Conservation (phyloP, 2,329 filamentous ascomycete species). For the Cryoendolithus antarcticus region DNA sequence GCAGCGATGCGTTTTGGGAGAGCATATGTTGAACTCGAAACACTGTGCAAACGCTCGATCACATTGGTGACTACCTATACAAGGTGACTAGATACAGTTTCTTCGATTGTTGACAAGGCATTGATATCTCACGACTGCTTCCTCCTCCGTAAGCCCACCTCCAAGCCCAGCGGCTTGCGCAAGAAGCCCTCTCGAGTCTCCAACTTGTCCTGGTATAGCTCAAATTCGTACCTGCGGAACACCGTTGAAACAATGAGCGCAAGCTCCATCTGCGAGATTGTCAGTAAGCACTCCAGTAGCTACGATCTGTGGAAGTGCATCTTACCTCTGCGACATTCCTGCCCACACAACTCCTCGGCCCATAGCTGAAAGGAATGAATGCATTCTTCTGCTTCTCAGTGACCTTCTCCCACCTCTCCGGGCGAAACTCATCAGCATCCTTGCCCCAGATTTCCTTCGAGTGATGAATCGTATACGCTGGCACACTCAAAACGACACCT, state of each 20-base stretch:
- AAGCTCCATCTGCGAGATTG: slow-evolving; percentile 23
- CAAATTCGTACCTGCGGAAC: slow-evolving; percentile 24
- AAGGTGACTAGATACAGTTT: too few relatives aligned
- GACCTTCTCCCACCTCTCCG: slow-evolving; percentile 29
- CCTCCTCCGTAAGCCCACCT: slow-evolving; percentile 5
- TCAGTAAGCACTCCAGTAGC: background rate
- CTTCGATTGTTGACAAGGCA: too few relatives aligned
- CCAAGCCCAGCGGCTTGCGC: slow-evolving; percentile 17
- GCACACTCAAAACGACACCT: slow-evolving; percentile 28
- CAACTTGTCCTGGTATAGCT: slow-evolving; percentile 21
- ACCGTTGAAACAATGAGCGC: slow-evolving; percentile 27
- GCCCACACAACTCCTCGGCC: slow-evolving; percentile 31
- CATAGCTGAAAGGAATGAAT: slow-evolving; percentile 32
- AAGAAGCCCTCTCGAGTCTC: slow-evolving; percentile 25
- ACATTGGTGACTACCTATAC: too few relatives aligned
- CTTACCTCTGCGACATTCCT: slow-evolving; percentile 27
- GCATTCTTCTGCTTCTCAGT: slow-evolving; percentile 25
- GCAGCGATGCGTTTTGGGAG: too few relatives aligned
- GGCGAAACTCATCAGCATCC: slow-evolving; percentile 28
- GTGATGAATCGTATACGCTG: slow-evolving; percentile 30
- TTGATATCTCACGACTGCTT: background rate
- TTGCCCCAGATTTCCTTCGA: slow-evolving; percentile 29
- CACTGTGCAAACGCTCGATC: too few relatives aligned
- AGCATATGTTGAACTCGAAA: too few relatives aligned
- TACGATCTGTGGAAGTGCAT: too few relatives aligned